A percentile compares a stretch with the other conserved stretches of the same genome.
These are phyloP conservation scores for Peronosclerospora sorghi DNA, from an alignment of 352 stramenopile genomes.

Conservation along the genomic window DNA sequence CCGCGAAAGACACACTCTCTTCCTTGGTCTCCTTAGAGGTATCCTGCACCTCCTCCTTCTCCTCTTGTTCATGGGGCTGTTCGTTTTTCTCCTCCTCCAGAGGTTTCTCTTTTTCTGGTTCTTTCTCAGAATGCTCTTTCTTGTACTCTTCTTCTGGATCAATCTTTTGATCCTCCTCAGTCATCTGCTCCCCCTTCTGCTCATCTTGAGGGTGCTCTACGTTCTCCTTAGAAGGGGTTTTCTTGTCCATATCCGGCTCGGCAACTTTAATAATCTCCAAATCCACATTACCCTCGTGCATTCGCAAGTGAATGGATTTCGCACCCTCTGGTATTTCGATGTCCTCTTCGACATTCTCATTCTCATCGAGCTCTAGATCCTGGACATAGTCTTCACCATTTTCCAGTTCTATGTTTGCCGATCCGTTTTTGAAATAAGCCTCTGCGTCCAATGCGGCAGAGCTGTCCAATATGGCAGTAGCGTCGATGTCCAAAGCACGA, in stretches of 20 bases:
- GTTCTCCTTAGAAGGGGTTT: slow-evolving; percentile 11
- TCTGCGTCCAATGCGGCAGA: slow-evolving; percentile 22
- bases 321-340: slow-evolving; percentile 38
- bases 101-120: background rate
- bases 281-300: slow-evolving; percentile 38
- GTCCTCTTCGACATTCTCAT: slow-evolving; percentile 29
- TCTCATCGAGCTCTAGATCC: slow-evolving; percentile 31
- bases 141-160: no score
- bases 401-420: slow-evolving; percentile 28
- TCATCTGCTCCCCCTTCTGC: background rate
- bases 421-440: slow-evolving; percentile 22
- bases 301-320: slow-evolving; percentile 34
- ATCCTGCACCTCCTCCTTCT: slow-evolving; percentile 7
- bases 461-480: slow-evolving; percentile 17
- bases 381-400: slow-evolving; percentile 39
- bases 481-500: slow-evolving; percentile 16
- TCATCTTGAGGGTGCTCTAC: background rate
- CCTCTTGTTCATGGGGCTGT: background rate
- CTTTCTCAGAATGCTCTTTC: no score
- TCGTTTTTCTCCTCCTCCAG: background rate
- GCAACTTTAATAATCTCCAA: slow-evolving; percentile 39
- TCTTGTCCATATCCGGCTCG: slow-evolving; percentile 10
- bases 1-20: slow-evolving; percentile 26
- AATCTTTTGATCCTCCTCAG: no score
- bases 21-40: slow-evolving; percentile 10